These are phyloP conservation scores for Beverwykella pulmonaria DNA, from an alignment of 495 filamentous ascomycete genomes.

Conservation along the genomic window DNA sequence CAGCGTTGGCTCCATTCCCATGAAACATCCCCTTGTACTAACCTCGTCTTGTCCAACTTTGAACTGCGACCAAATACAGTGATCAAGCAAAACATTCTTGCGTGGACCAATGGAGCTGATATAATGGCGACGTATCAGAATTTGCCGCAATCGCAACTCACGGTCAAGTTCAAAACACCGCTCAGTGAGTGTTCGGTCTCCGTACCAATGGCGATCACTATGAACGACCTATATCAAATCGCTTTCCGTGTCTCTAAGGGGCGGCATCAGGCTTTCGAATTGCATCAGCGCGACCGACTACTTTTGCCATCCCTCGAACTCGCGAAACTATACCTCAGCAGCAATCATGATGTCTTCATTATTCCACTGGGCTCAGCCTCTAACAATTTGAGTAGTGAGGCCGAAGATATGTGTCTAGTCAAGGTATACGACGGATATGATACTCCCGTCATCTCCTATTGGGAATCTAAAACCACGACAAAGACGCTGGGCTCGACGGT, in stretches of 20 bases:
- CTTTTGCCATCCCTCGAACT: background rate
- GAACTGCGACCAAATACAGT: slow-evolving; percentile 30
- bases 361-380: background rate
- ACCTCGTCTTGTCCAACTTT: slow-evolving; percentile 25
- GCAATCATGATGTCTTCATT: slow-evolving; percentile 12
- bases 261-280: slow-evolving; percentile 34
- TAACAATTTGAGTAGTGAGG: background rate
- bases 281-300: slow-evolving; percentile 13
- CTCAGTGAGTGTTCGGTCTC: background rate
- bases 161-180: slow-evolving; percentile 4
- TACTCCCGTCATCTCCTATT: slow-evolving; percentile 33
- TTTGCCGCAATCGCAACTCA: background rate
- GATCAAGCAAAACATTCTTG: slow-evolving; percentile 6
- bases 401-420: slow-evolving; percentile 31
- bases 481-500: slow-evolving; percentile 34
- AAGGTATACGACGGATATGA: slow-evolving; percentile 35
- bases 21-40: slow-evolving; percentile 40
- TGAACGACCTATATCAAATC: slow-evolving; percentile 33
- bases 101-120: slow-evolving; percentile 1
- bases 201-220: slow-evolving; percentile 6
- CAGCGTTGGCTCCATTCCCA: slow-evolving; percentile 40
- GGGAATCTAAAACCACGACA: slow-evolving; percentile 35
- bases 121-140: background rate
- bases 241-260: slow-evolving; percentile 40
- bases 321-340: background rate